Conservation (phyloP, 106 monocot genomes). For the Vanilla planifolia region DNA sequence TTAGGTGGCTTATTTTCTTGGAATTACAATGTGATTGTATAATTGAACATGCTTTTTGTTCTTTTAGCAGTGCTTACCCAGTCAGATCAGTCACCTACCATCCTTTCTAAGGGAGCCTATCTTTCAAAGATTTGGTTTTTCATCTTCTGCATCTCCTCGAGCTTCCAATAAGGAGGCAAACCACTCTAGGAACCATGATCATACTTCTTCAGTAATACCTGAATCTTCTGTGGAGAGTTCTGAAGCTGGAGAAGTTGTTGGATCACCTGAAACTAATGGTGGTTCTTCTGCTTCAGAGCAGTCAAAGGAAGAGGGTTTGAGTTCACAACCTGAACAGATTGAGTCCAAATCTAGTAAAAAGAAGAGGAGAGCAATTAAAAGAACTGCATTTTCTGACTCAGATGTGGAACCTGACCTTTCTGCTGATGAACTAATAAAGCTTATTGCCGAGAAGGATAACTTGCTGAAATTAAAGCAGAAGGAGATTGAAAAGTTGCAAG, state of each 20-base stretch:
- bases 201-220: not conserved
- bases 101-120: conserved; percentile 1
- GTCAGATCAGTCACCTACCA: conserved; percentile 5
- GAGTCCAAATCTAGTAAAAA: conserved; percentile 13
- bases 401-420: conserved; percentile 59
- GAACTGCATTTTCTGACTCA: conserved; percentile 50
- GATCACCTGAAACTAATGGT: conserved; percentile 6
- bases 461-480: conserved; percentile 52
- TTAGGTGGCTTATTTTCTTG: not conserved
- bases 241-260: not conserved
- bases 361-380: conserved; percentile 23
- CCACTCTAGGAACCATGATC: conserved; percentile 8
- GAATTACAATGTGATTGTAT: not conserved
- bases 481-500: conserved; percentile 74
- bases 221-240: conserved; percentile 2
- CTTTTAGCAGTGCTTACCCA: conserved; percentile 10
- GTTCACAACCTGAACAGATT: conserved; percentile 6
- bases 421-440: conserved; percentile 70
- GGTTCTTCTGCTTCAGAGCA: conserved; percentile 23
- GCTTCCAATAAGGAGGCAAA: conserved; percentile 32
- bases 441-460: conserved; percentile 73
- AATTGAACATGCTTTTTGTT: not conserved
- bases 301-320: conserved; percentile 22
- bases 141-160: conserved; percentile 41
- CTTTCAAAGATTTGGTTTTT: conserved; percentile 27